Evolutionary conservation across 2,329 filamentous ascomycete genomes (phyloP), one percentile per base, ranked within the genome.

Genomic region (Diaporthe helianthi): DNA sequence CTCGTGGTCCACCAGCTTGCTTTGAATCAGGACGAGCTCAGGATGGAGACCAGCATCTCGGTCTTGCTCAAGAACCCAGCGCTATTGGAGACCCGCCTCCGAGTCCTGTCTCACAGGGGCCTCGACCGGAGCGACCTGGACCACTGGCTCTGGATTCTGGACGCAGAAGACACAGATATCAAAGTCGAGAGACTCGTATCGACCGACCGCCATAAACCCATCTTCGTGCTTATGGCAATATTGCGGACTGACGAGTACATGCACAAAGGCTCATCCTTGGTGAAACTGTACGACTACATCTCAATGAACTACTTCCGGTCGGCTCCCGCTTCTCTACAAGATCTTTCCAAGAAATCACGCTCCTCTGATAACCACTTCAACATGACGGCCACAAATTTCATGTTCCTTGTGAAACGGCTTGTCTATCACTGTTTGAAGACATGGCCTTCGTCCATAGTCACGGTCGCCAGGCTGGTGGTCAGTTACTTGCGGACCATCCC

Each of bases 111-210:
- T 2, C 69, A 67, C 49, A 79, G 76, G 58, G 81, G 80, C 7
- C 76, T 79, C 70, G 72, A 73, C 1, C 75, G 75, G 67, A 73
- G 74, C 1, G 77, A 82, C 47, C 60, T 83, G 36, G 76, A 78
- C 15, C 78, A 79, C 47, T 83, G 82, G 82, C 67, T 79, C 49
- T 83, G 80, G 80, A 81, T 84, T 29, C 58, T 84, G 22, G 76
- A 75, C 0, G 79, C 75, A 0, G 69, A 76, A 8, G 73, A 78
- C 55, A 76, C 77, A 9, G 82, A 83, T 66, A 73, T 63, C 49
- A 78, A 78, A 17, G 74, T 80, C 8, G 72, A 78, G 53, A 78
- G 82, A 13, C 77, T 83, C 26, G 61, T 80, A 47, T 77, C 76
- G 1, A 76, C 72, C 22, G 73, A 78, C 29, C 72, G 70, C 10